A percentile compares a stretch with the other conserved stretches of the same genome.
Evolutionary conservation across 192 early-diverging fungal genomes (phyloP).

Genomic region (Bifiguratus adelaidae): DNA sequence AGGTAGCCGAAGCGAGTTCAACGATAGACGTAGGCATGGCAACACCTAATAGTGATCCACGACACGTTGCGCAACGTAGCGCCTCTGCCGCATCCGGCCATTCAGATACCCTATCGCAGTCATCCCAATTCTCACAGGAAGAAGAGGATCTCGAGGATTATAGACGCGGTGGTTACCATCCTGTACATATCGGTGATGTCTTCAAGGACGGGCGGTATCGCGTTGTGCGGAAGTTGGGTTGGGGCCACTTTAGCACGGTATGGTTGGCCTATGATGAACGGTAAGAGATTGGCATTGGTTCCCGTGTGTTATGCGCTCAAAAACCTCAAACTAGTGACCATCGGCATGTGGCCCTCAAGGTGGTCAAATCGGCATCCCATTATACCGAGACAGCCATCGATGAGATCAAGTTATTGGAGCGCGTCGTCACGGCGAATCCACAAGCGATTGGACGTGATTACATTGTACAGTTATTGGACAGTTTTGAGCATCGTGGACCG

Average conservation of each 20-base stretch:
- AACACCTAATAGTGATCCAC: too few species aligned
- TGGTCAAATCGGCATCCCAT: constrained; percentile 91
- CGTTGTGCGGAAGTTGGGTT: constrained; percentile 90
- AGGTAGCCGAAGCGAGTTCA: too few species aligned
- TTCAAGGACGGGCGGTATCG: constrained; percentile 74
- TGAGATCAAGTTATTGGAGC: constrained; percentile 89
- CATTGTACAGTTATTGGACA: constrained; percentile 86
- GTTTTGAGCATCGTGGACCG: constrained; percentile 81
- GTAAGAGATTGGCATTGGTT: constrained; percentile 14
- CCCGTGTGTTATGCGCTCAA: constrained; percentile 1
- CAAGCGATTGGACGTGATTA: constrained; percentile 41
- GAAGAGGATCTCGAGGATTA: constrained; percentile 92
- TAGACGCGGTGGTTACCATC: constrained; percentile 90
- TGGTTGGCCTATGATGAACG: constrained; percentile 81
- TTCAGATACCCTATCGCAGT: too few species aligned
- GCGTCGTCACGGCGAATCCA: constrained; percentile 57
- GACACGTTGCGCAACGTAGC: too few species aligned
- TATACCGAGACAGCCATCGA: constrained; percentile 95
- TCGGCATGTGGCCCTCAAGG: constrained; percentile 89
- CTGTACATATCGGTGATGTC: constrained; percentile 70
- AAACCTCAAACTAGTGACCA: constrained; percentile 25
- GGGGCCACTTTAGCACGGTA: constrained; percentile 98
- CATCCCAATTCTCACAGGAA: constrained; percentile 40
- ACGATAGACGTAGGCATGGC: too few species aligned
- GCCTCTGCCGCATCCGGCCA: too few species aligned